A percentile compares a stretch with the other conserved stretches of the same genome.
Conservation (phyloP, 1,139 yeast genomes). For the Tardiomyces blankii region DNA sequence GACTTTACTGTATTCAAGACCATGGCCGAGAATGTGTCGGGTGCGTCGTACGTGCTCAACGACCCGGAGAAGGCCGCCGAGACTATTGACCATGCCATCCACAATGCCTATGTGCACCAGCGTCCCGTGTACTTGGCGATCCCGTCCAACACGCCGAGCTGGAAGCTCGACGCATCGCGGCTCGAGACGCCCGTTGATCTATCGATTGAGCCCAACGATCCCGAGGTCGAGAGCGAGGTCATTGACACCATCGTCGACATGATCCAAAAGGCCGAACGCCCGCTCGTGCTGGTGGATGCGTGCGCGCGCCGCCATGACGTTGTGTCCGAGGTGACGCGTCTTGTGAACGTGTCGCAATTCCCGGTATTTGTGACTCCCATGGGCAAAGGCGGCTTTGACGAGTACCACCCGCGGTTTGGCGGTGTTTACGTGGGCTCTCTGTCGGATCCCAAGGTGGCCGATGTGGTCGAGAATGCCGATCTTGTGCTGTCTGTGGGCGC, state of each 20-base stretch:
- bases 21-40: constrained; percentile 63
- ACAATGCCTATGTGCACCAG: constrained; percentile 59
- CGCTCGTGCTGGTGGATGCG: constrained; percentile 74
- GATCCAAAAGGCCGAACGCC: constrained; percentile 49
- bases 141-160: constrained; percentile 73
- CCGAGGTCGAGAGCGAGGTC: constrained; percentile 64
- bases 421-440: constrained; percentile 82
- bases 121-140: constrained; percentile 78
- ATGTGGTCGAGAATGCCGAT: constrained; percentile 68
- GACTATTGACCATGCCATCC: constrained; percentile 63
- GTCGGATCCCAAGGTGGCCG: constrained; percentile 64
- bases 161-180: constrained; percentile 42
- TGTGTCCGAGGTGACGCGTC: constrained; percentile 45
- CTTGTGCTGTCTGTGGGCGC: constrained; percentile 73
- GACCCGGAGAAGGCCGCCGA: constrained; percentile 54
- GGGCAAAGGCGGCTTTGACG: constrained; percentile 80
- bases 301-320: constrained; percentile 75
- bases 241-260: constrained; percentile 43
- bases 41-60: constrained; percentile 51
- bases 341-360: constrained; percentile 63
- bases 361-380: constrained; percentile 83
- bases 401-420: constrained; percentile 63
- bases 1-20: constrained; percentile 69
- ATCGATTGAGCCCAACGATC: constrained; percentile 48
- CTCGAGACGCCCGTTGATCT: constrained; percentile 58